Evolutionary conservation across 176 grass and related monocot species (phyloP).

Genomic region (Panicum miliaceum): DNA sequence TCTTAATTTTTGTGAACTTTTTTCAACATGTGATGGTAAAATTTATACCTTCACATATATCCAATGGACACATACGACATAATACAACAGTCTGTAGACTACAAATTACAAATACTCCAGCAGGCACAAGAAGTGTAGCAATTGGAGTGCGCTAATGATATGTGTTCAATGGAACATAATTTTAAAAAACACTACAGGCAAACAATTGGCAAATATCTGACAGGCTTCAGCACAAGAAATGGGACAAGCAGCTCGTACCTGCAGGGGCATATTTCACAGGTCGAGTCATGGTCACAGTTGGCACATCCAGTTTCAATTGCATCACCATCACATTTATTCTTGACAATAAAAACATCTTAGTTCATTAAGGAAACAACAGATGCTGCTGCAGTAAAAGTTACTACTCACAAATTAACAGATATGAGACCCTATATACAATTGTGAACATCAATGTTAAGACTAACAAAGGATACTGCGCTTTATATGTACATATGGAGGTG

Average conservation of each 20-base stretch:
- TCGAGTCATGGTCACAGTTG: slow-evolving; percentile 62
- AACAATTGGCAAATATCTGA: not conserved
- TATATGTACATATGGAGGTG: slow-evolving; percentile 75
- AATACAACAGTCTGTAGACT: not conserved
- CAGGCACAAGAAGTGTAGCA: not conserved
- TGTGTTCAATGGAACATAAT: not conserved
- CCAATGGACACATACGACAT: slow-evolving; percentile 8
- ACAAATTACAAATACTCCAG: slow-evolving; percentile 1
- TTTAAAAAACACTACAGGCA: not conserved
- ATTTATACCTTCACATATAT: slow-evolving; percentile 14
- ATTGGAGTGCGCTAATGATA: not conserved
- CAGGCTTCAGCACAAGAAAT: slow-evolving; percentile 6
- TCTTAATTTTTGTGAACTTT: not conserved
- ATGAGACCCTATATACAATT: not conserved
- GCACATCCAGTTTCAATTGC: slow-evolving; percentile 65
- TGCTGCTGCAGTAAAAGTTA: slow-evolving; percentile 20
- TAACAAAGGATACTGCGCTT: slow-evolving; percentile 80
- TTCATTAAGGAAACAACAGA: slow-evolving; percentile 30
- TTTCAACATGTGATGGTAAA: not conserved
- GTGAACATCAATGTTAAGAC: not conserved
- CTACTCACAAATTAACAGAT: not conserved
- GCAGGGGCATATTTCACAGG: slow-evolving; percentile 84
- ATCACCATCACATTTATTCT: slow-evolving; percentile 62
- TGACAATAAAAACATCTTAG: slow-evolving; percentile 86
- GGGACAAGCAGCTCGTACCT: slow-evolving; percentile 51